Base-by-base conservation (phyloP, 768 basidiomycete species). In the Lenzites betulinus region DNA sequence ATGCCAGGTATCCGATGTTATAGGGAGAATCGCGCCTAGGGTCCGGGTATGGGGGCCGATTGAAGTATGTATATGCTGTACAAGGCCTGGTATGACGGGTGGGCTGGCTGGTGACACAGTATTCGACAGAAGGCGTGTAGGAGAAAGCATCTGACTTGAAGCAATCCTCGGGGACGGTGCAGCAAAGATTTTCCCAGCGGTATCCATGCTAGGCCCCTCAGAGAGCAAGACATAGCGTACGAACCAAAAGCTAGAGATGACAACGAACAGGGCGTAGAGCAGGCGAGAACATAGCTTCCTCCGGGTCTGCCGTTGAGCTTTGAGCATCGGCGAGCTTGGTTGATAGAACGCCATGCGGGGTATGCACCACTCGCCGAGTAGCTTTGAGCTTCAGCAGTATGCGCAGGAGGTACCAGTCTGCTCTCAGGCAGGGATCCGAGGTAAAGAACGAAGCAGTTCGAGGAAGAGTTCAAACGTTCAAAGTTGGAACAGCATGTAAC, bases 1-100 rank as follows among this genome's bases (percentile, higher is more conserved):
- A 3, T 66, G 30, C 1, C 83, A 50, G 3, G 81, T 78, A 6
- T 57, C 51, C 2, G 65, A 30, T 6, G 76, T 71, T 50, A 87
- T 74, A 15, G 85, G 83, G 3, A 87, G 69, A 39, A 87, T 65
- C 1, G 62, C 64, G 13, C 62, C 58, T 16, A 67, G 36, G 8
- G 59, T 42, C 12, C 26, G 26, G 13, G 28, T n/a, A 13, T 4
- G 12, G 4, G 30, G 28, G 26, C 15, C 5, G 1, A 16, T 30
- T 3, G 44, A 7, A 2, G 44, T 23, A 46, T 22, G 22, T 25
- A 7, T 25, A 7, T 46, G 44, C 13, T 46, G 44, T 12, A 25
- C 12, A 46, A 22, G 3, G 13, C 7, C 23, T 3, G 44, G 7
- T 23, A 25, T 33, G 30, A 33, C 30, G 30, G 30, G 30, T 11